Percentiles rank a stretch among this genome's conserved stretches.
These are phyloP conservation scores for Candida takata DNA, from an alignment of 805 yeast species.

Conservation along the genomic window DNA sequence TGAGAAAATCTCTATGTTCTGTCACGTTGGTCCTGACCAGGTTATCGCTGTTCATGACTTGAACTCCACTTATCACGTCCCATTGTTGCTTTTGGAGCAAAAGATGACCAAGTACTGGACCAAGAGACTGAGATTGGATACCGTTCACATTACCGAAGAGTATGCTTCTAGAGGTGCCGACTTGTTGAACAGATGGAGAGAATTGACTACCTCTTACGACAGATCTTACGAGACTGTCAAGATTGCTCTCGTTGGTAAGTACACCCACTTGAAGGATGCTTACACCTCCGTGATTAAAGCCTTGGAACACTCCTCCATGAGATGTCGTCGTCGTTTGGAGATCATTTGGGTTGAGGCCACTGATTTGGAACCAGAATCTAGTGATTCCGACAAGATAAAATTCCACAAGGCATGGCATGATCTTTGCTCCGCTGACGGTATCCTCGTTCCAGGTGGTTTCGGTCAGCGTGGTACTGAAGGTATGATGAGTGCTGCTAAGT, in stretches of 20 bases:
- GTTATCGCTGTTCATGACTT: constrained; percentile 96
- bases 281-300: constrained; percentile 93
- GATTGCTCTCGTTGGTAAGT: constrained; percentile 96
- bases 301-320: constrained; percentile 91
- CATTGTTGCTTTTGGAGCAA: constrained; percentile 83
- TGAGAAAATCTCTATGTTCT: constrained; percentile 96
- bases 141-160: constrained; percentile 38
- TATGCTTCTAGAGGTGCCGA: constrained; percentile 59
- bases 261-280: constrained; percentile 91
- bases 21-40: constrained; percentile 98
- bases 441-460: constrained; percentile 97
- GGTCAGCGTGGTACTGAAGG: constrained; percentile 98
- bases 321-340: constrained; percentile 73
- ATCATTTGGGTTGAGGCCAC: constrained; percentile 96
- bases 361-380: constrained; percentile 73
- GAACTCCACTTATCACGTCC: constrained; percentile 95
- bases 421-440: constrained; percentile 91
- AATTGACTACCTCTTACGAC: constrained; percentile 74
- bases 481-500: constrained; percentile 92
- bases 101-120: constrained; percentile 67
- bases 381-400: constrained; percentile 55
- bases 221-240: constrained; percentile 79
- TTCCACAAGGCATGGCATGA: constrained; percentile 95
- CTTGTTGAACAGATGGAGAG: constrained; percentile 72
- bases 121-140: constrained; percentile 56